These are phyloP conservation scores for Caulochytrium protostelioides DNA, from an alignment of 371 early-diverging fungal species.

Conservation along the genomic window DNA sequence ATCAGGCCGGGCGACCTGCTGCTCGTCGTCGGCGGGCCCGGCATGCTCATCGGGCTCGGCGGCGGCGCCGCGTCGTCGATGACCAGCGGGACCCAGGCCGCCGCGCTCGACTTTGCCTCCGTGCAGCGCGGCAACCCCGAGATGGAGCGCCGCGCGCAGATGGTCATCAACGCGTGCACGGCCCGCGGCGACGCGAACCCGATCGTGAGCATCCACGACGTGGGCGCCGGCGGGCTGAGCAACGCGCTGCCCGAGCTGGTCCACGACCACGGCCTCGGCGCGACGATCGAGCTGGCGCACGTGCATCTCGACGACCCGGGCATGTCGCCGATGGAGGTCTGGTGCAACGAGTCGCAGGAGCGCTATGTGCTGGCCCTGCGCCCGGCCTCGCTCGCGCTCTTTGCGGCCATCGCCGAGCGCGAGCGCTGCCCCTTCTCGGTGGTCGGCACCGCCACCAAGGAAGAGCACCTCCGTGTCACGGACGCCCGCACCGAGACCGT, in stretches of 20 bases:
- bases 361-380: constrained; percentile 79
- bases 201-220: constrained; percentile 84
- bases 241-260: constrained; percentile 94
- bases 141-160: constrained; percentile 89
- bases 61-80: constrained; percentile 94
- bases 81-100: constrained; percentile 64
- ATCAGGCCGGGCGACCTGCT: constrained; percentile 61
- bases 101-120: constrained; percentile 83
- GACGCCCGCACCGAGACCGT: constrained; percentile 36
- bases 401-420: constrained; percentile 55
- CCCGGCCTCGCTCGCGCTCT: constrained; percentile 37
- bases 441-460: constrained; percentile 72
- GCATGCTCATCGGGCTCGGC: constrained; percentile 92
- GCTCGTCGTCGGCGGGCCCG: constrained; percentile 83
- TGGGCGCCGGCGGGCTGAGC: constrained; percentile 92
- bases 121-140: constrained; percentile 95
- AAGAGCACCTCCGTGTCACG: constrained; percentile 53
- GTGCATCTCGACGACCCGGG: constrained; percentile 69
- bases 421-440: constrained; percentile 83
- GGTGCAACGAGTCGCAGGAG: constrained; percentile 97
- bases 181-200: constrained; percentile 55
- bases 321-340: constrained; percentile 95
- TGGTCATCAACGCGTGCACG: constrained; percentile 84
- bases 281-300: constrained; percentile 62
- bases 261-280: constrained; percentile 78